Evolutionary conservation across 371 early-diverging fungal species (phyloP).

Genomic region (Actinomortierella ambigua): DNA sequence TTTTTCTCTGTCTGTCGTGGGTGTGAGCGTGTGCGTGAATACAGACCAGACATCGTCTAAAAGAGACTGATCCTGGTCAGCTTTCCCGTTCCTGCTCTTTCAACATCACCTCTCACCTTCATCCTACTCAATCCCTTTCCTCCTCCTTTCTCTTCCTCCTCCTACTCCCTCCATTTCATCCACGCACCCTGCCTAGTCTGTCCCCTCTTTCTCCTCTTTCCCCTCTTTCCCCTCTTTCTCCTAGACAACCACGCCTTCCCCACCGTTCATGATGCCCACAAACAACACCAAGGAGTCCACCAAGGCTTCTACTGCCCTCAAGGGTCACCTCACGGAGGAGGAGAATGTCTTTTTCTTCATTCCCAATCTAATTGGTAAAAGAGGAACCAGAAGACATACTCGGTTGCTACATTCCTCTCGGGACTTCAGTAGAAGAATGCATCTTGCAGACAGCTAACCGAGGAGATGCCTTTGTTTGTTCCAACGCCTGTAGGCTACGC

Average conservation of each 20-base stretch:
- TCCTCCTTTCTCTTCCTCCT: constrained; percentile 10
- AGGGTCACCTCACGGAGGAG: constrained; percentile 16
- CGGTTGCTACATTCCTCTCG: neutral
- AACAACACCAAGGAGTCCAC: constrained; percentile 24
- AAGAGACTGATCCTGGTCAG: no score
- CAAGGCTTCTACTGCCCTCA: constrained; percentile 11
- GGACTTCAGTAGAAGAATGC: neutral
- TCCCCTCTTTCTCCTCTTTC: constrained; percentile 7
- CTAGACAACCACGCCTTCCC: neutral
- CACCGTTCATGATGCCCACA: constrained; percentile 22
- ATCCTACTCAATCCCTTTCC: constrained; percentile 1
- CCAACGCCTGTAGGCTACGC: constrained; percentile 69
- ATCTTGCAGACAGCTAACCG: neutral
- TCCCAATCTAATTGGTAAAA: constrained; percentile 88
- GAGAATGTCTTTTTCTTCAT: constrained; percentile 86
- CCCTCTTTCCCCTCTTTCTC: constrained; percentile 7
- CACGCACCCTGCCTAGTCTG: no score
- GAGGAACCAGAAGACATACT: neutral
- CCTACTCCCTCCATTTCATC: neutral
- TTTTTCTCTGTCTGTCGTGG: no score
- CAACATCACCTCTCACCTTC: no score
- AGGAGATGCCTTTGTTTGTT: neutral
- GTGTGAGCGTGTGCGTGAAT: no score
- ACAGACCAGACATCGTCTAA: no score
- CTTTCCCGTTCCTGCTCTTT: no score